A percentile compares a stretch with the other conserved stretches of the same genome.
Conservation (phyloP, 2,329 filamentous ascomycete genomes). For the Verticillium klebahnii region DNA sequence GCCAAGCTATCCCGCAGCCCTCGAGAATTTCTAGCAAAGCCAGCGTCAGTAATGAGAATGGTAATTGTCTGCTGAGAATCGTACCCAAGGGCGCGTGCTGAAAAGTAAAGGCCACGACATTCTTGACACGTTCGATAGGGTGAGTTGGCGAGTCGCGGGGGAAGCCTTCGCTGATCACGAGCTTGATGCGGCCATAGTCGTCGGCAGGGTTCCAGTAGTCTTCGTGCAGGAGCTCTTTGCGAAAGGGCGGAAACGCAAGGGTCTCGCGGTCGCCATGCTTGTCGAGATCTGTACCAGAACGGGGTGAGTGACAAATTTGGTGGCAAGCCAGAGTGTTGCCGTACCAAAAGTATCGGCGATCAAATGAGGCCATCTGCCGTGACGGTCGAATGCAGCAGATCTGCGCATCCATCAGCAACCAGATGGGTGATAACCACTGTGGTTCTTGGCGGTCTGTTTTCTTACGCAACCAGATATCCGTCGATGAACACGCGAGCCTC, state of each 20-base stretch:
- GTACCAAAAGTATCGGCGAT: conserved; percentile 40
- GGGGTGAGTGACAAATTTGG: too few species aligned
- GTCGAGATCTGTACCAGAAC: conserved; percentile 37
- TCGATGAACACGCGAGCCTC: conserved; percentile 67
- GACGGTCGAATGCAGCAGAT: conserved; percentile 49
- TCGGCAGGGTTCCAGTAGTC: conserved; percentile 69
- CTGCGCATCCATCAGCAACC: conserved; percentile 25
- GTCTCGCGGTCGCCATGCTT: conserved; percentile 53
- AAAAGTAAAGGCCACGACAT: conserved; percentile 75
- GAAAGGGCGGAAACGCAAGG: conserved; percentile 71
- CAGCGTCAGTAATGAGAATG: not conserved
- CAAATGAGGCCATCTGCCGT: conserved; percentile 45
- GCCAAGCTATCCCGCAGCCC: conserved; percentile 72
- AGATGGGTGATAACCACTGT: too few species aligned
- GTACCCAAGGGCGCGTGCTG: conserved; percentile 76
- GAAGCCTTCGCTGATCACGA: conserved; percentile 72
- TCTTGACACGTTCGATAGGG: conserved; percentile 64
- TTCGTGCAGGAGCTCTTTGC: conserved; percentile 63
- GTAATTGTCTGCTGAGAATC: conserved; percentile 14
- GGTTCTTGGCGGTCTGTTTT: conserved; percentile 5
- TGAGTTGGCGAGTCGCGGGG: conserved; percentile 44
- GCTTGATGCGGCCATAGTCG: conserved; percentile 67
- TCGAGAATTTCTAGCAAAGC: conserved; percentile 59
- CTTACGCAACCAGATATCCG: conserved; percentile 58
- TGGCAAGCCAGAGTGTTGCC: conserved; percentile 1